A percentile compares a stretch with the other conserved stretches of the same genome.
Conservation (phyloP, 2,329 filamentous ascomycete genomes). For the Dactylellina cionopaga region DNA sequence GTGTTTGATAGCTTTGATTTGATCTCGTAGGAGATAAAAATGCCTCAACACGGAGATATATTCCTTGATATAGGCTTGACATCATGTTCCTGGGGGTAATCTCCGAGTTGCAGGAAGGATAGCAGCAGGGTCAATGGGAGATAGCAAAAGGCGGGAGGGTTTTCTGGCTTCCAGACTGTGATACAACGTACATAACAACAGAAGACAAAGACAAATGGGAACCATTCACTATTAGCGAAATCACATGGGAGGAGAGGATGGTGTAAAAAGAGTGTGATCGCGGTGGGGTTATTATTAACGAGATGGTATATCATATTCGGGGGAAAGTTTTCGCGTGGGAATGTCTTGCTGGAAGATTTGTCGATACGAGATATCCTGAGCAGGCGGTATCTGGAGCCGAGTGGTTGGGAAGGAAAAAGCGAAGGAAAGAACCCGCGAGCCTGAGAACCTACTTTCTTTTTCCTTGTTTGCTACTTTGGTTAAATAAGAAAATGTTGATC, state of each 20-base stretch:
- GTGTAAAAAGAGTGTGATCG: neutral
- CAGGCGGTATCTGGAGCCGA: slow-evolving; percentile 22
- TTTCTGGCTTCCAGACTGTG: slow-evolving; percentile 25
- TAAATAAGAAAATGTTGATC: slow-evolving; percentile 5
- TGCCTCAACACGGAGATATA: slow-evolving; percentile 43
- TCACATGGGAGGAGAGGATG: slow-evolving; percentile 7
- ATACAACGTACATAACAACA: slow-evolving; percentile 12
- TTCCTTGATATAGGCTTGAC: slow-evolving; percentile 24
- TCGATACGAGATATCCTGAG: neutral
- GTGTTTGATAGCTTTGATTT: slow-evolving; percentile 12
- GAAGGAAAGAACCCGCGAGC: neutral
- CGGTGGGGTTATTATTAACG: slow-evolving; percentile 11
- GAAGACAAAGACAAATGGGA: neutral
- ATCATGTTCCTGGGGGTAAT: slow-evolving; percentile 39
- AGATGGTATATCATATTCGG: neutral
- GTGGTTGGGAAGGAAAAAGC: slow-evolving; percentile 1
- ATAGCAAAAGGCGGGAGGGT: neutral
- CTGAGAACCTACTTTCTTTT: neutral
- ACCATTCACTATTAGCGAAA: neutral
- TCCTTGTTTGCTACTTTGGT: slow-evolving; percentile 18
- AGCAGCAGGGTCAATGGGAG: too few relatives aligned
- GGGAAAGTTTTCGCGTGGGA: slow-evolving; percentile 15
- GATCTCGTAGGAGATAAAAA: slow-evolving; percentile 29
- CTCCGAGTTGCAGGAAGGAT: slow-evolving; percentile 31
- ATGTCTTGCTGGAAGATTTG: neutral